These are phyloP conservation scores for Fusarium euwallaceae DNA, from an alignment of 2,329 filamentous ascomycete genomes.

Conservation along the genomic window DNA sequence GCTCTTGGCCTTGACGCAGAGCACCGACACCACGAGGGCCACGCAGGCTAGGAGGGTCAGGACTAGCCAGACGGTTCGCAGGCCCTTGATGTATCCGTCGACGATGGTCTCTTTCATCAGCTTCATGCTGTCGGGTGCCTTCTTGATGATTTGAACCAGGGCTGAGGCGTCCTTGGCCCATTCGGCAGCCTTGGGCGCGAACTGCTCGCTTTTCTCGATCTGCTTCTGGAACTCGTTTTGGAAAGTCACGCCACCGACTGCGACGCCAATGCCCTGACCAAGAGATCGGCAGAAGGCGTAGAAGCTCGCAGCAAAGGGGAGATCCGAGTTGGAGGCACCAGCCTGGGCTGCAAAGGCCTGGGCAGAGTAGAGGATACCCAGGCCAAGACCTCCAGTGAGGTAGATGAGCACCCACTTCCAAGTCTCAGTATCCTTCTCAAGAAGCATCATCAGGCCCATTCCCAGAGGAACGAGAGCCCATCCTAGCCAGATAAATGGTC, in stretches of 20 bases:
- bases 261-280: slow-evolving; percentile 75
- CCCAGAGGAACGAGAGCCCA: slow-evolving; percentile 73
- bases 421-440: slow-evolving; percentile 63
- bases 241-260: slow-evolving; percentile 76
- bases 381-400: slow-evolving; percentile 70
- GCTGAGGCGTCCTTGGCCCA: slow-evolving; percentile 71
- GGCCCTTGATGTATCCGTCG: slow-evolving; percentile 50
- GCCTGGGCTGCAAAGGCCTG: slow-evolving; percentile 75
- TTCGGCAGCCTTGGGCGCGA: slow-evolving; percentile 56
- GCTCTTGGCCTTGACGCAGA: slow-evolving; percentile 35
- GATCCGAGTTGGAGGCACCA: slow-evolving; percentile 54
- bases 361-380: slow-evolving; percentile 74
- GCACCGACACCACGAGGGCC: slow-evolving; percentile 33
- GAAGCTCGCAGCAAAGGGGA: slow-evolving; percentile 67
- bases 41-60: slow-evolving; percentile 48
- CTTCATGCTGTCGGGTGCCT: slow-evolving; percentile 55
- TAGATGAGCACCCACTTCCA: slow-evolving; percentile 72
- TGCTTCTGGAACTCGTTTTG: slow-evolving; percentile 72
- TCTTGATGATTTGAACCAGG: slow-evolving; percentile 61
- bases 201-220: slow-evolving; percentile 60
- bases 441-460: slow-evolving; percentile 66
- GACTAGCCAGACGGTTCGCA: slow-evolving; percentile 51
- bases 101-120: slow-evolving; percentile 46
- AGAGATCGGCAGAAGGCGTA: slow-evolving; percentile 73
- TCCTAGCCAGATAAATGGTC: slow-evolving; percentile 71